phyloP scores from a whole-genome alignment of 2,329 filamentous ascomycete species.

The Teratosphaeriaceae sp. region DNA sequence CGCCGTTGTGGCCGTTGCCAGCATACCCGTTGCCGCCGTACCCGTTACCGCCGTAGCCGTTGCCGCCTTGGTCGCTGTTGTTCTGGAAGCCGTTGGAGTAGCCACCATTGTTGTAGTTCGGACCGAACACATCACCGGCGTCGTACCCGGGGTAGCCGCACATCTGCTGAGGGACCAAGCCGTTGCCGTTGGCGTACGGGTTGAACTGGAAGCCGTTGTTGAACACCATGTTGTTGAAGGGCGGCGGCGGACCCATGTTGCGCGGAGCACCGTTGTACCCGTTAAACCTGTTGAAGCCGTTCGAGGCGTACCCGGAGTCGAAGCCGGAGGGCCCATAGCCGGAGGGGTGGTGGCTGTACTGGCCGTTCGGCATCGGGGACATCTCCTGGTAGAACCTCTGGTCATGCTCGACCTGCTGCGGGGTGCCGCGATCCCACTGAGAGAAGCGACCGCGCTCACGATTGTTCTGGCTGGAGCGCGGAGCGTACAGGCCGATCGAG shows the following conservation, averaged over 20 bases:
- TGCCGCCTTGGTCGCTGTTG: slow-evolving; percentile 1
- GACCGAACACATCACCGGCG: slow-evolving; percentile 3
- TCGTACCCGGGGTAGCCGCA: background rate
- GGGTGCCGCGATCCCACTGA: slow-evolving; percentile 75
- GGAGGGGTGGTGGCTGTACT: slow-evolving; percentile 1
- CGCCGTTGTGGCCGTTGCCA: no score
- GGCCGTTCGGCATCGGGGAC: background rate
- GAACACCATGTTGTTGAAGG: slow-evolving; percentile 1
- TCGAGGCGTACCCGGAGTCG: background rate
- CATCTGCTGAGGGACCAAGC: background rate
- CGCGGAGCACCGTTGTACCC: slow-evolving; percentile 1
- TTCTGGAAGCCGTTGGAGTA: background rate
- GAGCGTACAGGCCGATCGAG: slow-evolving; percentile 79
- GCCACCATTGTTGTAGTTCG: background rate
- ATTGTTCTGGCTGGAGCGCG: slow-evolving; percentile 65
- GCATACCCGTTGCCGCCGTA: no score
- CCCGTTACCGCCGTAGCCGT: slow-evolving; percentile 4
- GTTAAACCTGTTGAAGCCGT: background rate
- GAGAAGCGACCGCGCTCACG: slow-evolving; percentile 49
- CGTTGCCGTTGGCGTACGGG: slow-evolving; percentile 1
- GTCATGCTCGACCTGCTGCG: slow-evolving; percentile 28
- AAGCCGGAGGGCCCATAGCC: background rate
- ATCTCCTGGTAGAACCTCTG: slow-evolving; percentile 4
- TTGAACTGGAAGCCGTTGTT: background rate
- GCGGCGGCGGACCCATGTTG: slow-evolving; percentile 4